Base-by-base conservation (phyloP, 768 basidiomycete species). In the Agaricus subrufescens region DNA sequence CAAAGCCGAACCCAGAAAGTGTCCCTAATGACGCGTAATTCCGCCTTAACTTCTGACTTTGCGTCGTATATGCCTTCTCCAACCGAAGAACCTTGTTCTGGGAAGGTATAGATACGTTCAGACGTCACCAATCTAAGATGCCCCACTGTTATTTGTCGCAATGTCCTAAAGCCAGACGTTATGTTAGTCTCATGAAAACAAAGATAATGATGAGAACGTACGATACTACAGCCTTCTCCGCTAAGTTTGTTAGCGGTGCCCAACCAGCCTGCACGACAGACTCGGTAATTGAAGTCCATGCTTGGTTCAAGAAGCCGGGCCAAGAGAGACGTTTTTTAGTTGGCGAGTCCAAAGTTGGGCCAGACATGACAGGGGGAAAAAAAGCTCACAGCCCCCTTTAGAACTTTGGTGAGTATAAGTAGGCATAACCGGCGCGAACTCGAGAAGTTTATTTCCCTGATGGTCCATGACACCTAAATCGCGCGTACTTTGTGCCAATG, bases 1-100 rank as follows among this genome's bases (percentile, higher is more conserved):
- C 78, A 78, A 12, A 85, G 70, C 0, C 85, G 72, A 8, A 84
- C 68, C 83, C 84, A 85, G 63, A 86, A 85, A 10, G 71, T 66
- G 59, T 83, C 78, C 57, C 73, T 77, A 3, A 74, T 60, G 40
- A 85, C 79, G 26, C 75, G 69, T 23, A 83, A 60, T 62, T 79
- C 77, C 9, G 77, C 79, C 59, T 69, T 73, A 47, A 66, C 61
- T 6, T 64, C 63, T 0, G 62, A 59, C 3, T 60, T 42, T n/a
- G 60, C 57, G 27, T 66, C 61, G 11, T 8, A 6, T 42, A 61
- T 29, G 31, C 53, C 56, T 37, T 57, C 54, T 39, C 57, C 54
- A 19, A 19, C 19, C 30, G 63, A 49, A 34, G 65, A 10, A 26
- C 19, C 3, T 26, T 39, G 54, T 14, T 66, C 52, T 1, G 78